Evolutionary conservation across 179 eudicot genomes (phyloP).

Genomic region (Sideroxylon spinosum): DNA sequence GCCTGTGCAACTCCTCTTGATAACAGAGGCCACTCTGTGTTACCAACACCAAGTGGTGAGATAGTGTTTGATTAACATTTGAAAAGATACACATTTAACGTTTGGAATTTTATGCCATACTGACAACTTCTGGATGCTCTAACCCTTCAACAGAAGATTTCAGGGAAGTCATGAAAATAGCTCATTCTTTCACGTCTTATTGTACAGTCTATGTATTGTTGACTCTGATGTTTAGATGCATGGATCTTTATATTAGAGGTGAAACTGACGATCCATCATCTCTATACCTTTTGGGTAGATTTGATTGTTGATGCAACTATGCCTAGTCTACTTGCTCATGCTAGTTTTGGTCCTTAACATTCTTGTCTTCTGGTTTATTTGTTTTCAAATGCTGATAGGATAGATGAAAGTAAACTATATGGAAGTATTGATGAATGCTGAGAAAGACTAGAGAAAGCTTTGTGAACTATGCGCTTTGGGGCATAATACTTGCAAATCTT

Average conservation of each 20-base stretch:
- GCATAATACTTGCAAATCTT: neutral
- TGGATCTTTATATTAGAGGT: neutral
- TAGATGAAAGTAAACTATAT: too few relatives aligned
- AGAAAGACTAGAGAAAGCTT: neutral
- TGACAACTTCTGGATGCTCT: neutral
- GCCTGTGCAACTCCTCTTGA: neutral
- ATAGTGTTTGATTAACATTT: neutral
- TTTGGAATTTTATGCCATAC: neutral
- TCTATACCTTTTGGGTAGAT: neutral
- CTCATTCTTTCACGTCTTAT: neutral
- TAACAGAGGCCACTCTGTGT: neutral
- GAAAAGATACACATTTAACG: neutral
- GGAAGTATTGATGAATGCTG: too few relatives aligned
- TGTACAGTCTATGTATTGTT: neutral
- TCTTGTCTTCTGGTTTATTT: neutral
- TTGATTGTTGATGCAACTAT: neutral
- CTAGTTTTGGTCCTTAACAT: neutral
- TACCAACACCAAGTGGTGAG: neutral
- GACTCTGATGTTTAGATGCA: neutral
- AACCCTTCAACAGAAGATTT: neutral
- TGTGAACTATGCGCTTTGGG: neutral
- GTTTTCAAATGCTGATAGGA: too few relatives aligned
- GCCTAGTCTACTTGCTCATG: neutral
- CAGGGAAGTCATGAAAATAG: neutral
- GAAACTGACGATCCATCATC: neutral